Evolutionary conservation across 1,284 basidiomycete species (phyloP), one percentile per base, ranked within the genome.

Genomic region (Irpex rosettiformis): DNA sequence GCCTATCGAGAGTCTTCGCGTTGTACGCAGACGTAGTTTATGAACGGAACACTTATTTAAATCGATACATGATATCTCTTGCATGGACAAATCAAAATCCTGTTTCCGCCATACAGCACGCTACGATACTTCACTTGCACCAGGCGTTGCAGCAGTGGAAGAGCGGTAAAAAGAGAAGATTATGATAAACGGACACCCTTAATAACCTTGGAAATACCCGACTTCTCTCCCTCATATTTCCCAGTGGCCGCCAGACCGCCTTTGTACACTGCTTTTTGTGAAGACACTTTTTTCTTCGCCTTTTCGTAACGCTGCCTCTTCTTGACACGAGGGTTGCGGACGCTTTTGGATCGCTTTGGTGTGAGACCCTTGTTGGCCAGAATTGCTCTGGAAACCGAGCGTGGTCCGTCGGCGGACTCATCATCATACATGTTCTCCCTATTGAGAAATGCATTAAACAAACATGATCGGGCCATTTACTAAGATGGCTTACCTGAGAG

Each of bases 281-380:
- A 94, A 25, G 87, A 79, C 18, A 97, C 79, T 75, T 89, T 94
- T 79, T 91, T 93, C 80, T 96, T 91, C 61, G 94, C 95, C 76
- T 96, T 90, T 69, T 95, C 94, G 79, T 89, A 98, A 69, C 85
- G 89, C 73, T 89, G 81, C 52, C 92, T 84, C 75, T 98, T 98
- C 84, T 97, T 98, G 74, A 98, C 94, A 66, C 95, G 87, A 29
- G 95, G 94, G 75, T 98, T 98, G 65, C 94, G 91, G 42, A 93
- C 91, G 56, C 78, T 80, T 76, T 97, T 97, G 54, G 88, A 77
- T 55, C 95, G 85, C 64, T 82, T 84, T 1, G 95, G 94, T 16
- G 94, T 97, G 61, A 98, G 85, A 59, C 96, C 95, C 68, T 88
- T 91, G 81, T 98, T 98, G 70, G 89, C 87, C 67, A 96, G 80